Conservation (phyloP, 768 basidiomycete genomes). For the Tylopilus subfusipes region DNA sequence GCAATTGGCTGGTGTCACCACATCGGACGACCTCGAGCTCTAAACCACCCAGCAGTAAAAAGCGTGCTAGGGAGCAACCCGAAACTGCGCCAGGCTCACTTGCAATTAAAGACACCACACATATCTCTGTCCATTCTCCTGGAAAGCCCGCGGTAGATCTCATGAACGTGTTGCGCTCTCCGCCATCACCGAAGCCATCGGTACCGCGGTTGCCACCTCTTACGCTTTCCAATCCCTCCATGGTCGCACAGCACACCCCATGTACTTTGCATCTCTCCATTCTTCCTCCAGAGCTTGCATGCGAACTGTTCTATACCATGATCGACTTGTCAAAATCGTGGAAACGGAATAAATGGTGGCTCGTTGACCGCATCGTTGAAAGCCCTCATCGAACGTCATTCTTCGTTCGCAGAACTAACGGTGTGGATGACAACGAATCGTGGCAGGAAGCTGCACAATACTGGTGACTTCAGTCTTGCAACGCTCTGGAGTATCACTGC, state of each 20-base stretch:
- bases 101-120: conserved; percentile 19
- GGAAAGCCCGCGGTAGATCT: conserved; percentile 42
- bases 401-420: conserved; percentile 54
- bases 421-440: conserved; percentile 40
- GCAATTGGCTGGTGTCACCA: conserved; percentile 47
- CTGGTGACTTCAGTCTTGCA: conserved; percentile 46
- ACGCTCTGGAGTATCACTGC: not conserved
- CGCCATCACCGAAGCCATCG: conserved; percentile 37
- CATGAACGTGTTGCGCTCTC: conserved; percentile 54
- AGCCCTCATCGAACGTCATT: conserved; percentile 83
- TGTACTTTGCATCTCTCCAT: conserved; percentile 70
- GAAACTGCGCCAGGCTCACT: not conserved
- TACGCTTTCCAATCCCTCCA: conserved; percentile 54
- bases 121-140: conserved; percentile 12
- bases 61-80: conserved; percentile 5
- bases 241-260: conserved; percentile 68
- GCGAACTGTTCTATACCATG: conserved; percentile 71
- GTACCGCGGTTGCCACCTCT: conserved; percentile 51
- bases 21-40: conserved; percentile 21
- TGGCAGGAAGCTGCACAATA: conserved; percentile 75
- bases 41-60: conserved; percentile 20
- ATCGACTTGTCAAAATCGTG: conserved; percentile 56
- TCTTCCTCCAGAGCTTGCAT: conserved; percentile 74
- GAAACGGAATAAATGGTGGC: conserved; percentile 80
- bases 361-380: conserved; percentile 77